Percentiles rank a stretch among this genome's conserved stretches.
Conservation (phyloP, 257 asterid genomes). For the Phtheirospermum japonicum region DNA sequence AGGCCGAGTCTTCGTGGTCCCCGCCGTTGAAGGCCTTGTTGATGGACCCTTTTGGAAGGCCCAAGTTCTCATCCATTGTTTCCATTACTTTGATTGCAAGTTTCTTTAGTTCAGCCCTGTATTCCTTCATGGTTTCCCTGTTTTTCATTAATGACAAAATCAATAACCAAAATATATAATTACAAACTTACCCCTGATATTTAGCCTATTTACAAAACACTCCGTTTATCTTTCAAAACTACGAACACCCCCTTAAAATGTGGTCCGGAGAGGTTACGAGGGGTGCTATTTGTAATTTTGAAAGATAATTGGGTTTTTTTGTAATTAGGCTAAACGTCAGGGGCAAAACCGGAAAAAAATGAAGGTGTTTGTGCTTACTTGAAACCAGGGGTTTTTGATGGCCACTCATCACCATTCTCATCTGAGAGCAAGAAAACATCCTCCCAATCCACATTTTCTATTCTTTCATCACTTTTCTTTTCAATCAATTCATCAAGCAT, state of each 20-base stretch:
- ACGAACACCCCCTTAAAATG: too few relatives aligned
- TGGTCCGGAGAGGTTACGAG: too few relatives aligned
- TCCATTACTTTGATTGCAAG: slow-evolving; percentile 54
- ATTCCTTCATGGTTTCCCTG: slow-evolving; percentile 69
- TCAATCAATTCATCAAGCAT: slow-evolving; percentile 44
- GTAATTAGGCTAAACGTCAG: background rate
- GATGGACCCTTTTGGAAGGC: slow-evolving; percentile 50
- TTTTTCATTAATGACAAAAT: background rate
- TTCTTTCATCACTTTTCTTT: slow-evolving; percentile 32
- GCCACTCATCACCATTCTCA: slow-evolving; percentile 31
- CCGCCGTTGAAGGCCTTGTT: slow-evolving; percentile 51
- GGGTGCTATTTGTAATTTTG: too few relatives aligned
- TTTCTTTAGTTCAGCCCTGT: slow-evolving; percentile 45
- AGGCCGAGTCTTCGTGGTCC: slow-evolving; percentile 28
- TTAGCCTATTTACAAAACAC: too few relatives aligned
- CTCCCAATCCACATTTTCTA: slow-evolving; percentile 60
- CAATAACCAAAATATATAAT: too few relatives aligned
- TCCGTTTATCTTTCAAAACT: too few relatives aligned
- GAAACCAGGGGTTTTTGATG: slow-evolving; percentile 1
- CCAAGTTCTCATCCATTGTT: slow-evolving; percentile 52
- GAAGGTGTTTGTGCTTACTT: background rate
- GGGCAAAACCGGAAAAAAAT: background rate
- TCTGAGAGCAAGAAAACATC: slow-evolving; percentile 75
- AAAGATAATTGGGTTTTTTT: too few relatives aligned
- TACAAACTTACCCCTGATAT: too few relatives aligned